Evolutionary conservation across 768 basidiomycete genomes (phyloP), one percentile per base, ranked within the genome.

Genomic region (Naganishia onofrii): DNA sequence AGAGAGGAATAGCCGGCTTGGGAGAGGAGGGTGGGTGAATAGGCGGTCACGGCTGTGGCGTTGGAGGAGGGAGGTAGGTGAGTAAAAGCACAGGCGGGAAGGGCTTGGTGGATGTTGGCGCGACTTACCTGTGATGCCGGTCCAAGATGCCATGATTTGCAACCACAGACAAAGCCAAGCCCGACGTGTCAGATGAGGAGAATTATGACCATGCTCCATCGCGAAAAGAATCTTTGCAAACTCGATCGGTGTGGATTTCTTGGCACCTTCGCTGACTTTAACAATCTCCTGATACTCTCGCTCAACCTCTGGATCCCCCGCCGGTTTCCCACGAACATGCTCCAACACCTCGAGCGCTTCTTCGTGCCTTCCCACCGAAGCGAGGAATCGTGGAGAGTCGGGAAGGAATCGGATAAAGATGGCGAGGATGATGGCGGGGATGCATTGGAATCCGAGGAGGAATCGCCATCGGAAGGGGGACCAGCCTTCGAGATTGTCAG

Each of bases 121-220:
- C 21, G 64, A 70, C 44, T 69, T 66, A 54, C 70, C 73, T 9
- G 71, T 72, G 52, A 75, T 73, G n/a, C 72, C 74, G 26, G 74
- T 68, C 58, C 68, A 73, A 12, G 46, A 52, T 13, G 68, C 74
- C 74, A 75, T 75, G 42, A 75, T 72, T 60, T 75, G 74, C n/a
- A 75, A 63, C 71, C 72, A 75, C 2, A 75, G 46, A 55, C 54
- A 55, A n/a, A 75, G 68, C 74, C 74, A 75, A 12, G 72, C 74
- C 10, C 74, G 67, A 2, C 74, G 63, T 3, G 64, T 68, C 23
- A 75, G 70, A 56, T 73, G 67, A 2, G 70, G 60, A 46, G 69
- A 67, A 2, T 29, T 54, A 32, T 55, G 54, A 3, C 23, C 54
- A 55, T 55, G 54, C 17, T 55, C 52, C 31, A 63, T 66, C 28